Percentiles rank a stretch among this genome's conserved stretches.
These are phyloP conservation scores for Panicum virgatum DNA, from an alignment of 202 grass and related monocot species.

Conservation along the genomic window DNA sequence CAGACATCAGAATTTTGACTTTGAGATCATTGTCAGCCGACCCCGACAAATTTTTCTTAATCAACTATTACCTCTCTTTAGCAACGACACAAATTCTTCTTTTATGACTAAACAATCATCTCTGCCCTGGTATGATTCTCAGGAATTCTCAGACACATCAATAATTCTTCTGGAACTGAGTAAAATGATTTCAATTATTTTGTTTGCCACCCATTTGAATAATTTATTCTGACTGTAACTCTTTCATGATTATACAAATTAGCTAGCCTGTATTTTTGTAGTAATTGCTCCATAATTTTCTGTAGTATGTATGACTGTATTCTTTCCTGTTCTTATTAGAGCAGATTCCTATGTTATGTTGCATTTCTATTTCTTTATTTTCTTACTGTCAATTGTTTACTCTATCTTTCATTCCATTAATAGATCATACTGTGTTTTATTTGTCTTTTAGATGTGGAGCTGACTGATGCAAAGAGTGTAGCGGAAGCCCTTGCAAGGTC, in stretches of 20 bases:
- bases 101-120: no score
- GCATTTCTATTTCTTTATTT: constrained; percentile 29
- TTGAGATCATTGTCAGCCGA: background rate
- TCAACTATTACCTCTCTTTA: no score
- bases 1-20: background rate
- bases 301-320: background rate
- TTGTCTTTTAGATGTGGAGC: constrained; percentile 71
- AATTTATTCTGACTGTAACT: constrained; percentile 2
- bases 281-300: background rate
- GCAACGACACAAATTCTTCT: no score
- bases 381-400: constrained; percentile 1
- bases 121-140: background rate
- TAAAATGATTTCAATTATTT: background rate
- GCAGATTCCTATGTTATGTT: constrained; percentile 26
- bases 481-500: constrained; percentile 91
- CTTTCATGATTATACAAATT: background rate
- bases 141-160: background rate
- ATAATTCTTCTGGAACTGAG: constrained; percentile 3
- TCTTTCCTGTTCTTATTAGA: background rate
- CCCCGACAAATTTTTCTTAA: no score
- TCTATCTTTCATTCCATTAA: constrained; percentile 11
- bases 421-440: constrained; percentile 28
- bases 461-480: constrained; percentile 65
- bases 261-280: background rate
- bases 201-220: background rate